phyloP scores from a whole-genome alignment of 805 yeast genomes.

The Cyberlindnera japonica region DNA sequence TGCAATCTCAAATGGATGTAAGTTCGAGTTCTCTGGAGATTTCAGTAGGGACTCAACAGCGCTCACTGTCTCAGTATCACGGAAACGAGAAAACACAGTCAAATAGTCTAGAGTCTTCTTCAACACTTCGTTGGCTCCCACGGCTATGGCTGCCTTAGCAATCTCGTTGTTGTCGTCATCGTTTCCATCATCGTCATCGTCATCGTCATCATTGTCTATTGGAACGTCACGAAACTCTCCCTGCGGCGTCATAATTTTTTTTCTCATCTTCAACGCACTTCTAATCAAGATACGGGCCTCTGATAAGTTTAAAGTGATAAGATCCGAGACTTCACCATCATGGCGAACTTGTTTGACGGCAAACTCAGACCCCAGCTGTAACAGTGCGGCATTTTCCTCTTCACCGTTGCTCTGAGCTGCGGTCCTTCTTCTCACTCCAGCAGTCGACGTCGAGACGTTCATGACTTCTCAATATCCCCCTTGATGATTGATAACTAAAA shows the following conservation, averaged over 20 bases:
- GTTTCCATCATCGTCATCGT: constrained; percentile 26
- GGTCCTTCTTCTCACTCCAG: constrained; percentile 78
- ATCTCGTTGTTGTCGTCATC: constrained; percentile 33
- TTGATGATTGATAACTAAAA: too few relatives aligned
- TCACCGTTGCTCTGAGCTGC: constrained; percentile 60
- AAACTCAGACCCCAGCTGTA: constrained; percentile 92
- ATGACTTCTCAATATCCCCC: too few relatives aligned
- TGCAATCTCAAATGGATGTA: constrained; percentile 95
- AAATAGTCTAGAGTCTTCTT: constrained; percentile 89
- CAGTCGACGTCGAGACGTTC: constrained; percentile 88
- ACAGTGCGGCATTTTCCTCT: constrained; percentile 86
- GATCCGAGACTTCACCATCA: constrained; percentile 69
- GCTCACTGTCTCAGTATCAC: constrained; percentile 86
- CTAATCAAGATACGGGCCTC: constrained; percentile 89
- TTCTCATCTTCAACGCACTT: constrained; percentile 80
- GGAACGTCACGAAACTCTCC: constrained; percentile 31
- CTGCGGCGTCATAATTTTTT: constrained; percentile 46
- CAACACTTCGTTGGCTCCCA: constrained; percentile 81
- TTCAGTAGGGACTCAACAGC: constrained; percentile 87
- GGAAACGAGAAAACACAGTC: constrained; percentile 81
- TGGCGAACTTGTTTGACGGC: constrained; percentile 76
- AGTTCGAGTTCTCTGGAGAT: constrained; percentile 63
- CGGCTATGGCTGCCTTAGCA: constrained; percentile 49
- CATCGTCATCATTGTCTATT: constrained; percentile 24
- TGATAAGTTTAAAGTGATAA: constrained; percentile 81